These are phyloP conservation scores for Carex littledalei DNA, from an alignment of 176 grass and related monocot species.

Conservation along the genomic window DNA sequence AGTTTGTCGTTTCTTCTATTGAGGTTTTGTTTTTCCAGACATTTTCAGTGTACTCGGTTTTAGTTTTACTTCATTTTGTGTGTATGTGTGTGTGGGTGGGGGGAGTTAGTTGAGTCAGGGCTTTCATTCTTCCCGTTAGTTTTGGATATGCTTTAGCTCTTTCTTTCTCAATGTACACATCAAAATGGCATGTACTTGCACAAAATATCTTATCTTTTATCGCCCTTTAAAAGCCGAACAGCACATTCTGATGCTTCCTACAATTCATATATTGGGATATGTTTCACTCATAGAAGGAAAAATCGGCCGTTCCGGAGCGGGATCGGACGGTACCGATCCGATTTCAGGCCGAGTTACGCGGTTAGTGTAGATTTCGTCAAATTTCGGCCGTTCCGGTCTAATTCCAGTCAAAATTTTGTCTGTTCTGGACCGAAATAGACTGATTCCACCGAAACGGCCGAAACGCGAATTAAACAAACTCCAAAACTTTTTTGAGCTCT, in stretches of 20 bases:
- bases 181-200: neutral
- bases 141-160: neutral
- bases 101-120: neutral
- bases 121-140: neutral
- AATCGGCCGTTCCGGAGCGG: no score
- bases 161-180: neutral
- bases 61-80: neutral
- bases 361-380: no score
- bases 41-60: neutral
- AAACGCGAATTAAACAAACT: no score
- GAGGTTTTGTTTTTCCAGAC: neutral
- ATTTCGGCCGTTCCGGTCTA: no score
- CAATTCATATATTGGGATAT: neutral
- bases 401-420: no score
- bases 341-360: no score
- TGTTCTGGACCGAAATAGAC: no score
- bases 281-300: neutral
- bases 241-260: neutral
- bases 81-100: no score
- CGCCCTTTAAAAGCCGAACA: neutral
- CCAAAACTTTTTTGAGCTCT: no score
- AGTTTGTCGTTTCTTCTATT: conserved; percentile 18
- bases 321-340: no score
- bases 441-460: no score
- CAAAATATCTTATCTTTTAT: neutral